Base-by-base conservation (phyloP, 2,329 filamentous ascomycete genomes). In the Dactylellina sp. region DNA sequence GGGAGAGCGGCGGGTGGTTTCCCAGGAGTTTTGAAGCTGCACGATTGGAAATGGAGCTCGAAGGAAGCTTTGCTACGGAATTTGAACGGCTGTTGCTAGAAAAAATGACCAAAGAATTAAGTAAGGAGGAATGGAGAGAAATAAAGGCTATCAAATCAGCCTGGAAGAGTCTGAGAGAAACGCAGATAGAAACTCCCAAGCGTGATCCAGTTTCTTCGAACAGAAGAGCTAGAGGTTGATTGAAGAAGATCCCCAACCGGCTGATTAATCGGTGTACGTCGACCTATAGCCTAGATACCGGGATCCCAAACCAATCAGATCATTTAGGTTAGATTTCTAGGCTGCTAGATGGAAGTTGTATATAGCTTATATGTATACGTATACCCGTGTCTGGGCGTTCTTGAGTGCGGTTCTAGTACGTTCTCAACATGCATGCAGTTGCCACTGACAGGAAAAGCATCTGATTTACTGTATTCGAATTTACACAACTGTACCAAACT, bases 1-100 rank as follows among this genome's bases (percentile, higher is more conserved):
- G 60, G 60, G 39, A 56, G 12, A 56, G 24, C 18, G 60, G 32
- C 14, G 60, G 49, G 20, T 64, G 57, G 57, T 56, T 55, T 56
- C 60, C 60, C 12, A 55, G 39, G 14, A 22, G n/a, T 9, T 55
- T 63, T 46, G 47, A 61, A 28, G 16, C 50, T 16, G 57, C 57
- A 42, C 35, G 49, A 20, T 47, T 64, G 49, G 49, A 64, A 44
- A 37, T 35, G 7, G 39, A 20, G 16, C 39, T 39, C 11, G 20
- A 28, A 57, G 14, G 39, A 24, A 37, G 28, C 11, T 3, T 18
- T 18, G 25, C 32, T 14, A 57, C 37, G 6, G n/a, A 20, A 24
- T 44, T 57, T 18, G 53, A 57, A 32, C 16, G 32, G 7, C n/a
- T 24, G 16, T 22, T 50, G 20, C 7, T 4, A 1, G n/a, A 37